Evolutionary conservation across 2,329 filamentous ascomycete species (phyloP).

Genomic region (Phoma sp.): DNA sequence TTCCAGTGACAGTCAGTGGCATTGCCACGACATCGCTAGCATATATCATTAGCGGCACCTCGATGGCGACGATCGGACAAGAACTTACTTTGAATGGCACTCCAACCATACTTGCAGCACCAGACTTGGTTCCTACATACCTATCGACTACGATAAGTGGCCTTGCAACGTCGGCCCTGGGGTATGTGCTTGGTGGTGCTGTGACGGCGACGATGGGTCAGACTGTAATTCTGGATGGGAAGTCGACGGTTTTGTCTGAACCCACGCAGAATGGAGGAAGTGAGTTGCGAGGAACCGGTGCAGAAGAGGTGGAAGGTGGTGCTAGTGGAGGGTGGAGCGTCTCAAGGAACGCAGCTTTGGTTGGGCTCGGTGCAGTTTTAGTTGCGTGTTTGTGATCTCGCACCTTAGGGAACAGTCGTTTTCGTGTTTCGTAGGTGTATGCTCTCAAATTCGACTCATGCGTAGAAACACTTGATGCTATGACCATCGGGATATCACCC

Average conservation of each 20-base stretch:
- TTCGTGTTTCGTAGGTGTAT: too few relatives aligned
- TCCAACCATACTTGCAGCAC: background rate
- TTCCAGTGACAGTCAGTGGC: background rate
- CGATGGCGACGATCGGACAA: background rate
- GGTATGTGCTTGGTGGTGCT: background rate
- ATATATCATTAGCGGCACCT: background rate
- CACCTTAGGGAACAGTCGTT: too few relatives aligned
- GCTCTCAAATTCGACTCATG: background rate
- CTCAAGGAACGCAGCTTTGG: background rate
- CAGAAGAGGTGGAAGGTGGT: background rate
- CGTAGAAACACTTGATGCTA: background rate
- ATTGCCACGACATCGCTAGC: background rate
- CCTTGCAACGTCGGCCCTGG: background rate
- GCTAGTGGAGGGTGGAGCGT: background rate
- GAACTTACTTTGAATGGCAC: background rate
- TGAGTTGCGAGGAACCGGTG: too few relatives aligned
- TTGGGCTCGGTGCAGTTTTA: background rate
- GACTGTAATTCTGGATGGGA: conserved; percentile 19
- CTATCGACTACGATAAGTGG: background rate
- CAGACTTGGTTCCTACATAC: background rate
- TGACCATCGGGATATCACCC: conserved; percentile 11
- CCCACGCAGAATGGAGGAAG: too few relatives aligned
- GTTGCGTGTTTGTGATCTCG: background rate
- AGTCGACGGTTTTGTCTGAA: conserved; percentile 12
- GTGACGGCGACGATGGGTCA: conserved; percentile 19